Base-by-base conservation (phyloP, 2,329 filamentous ascomycete genomes). In the Penicillium occitanis region DNA sequence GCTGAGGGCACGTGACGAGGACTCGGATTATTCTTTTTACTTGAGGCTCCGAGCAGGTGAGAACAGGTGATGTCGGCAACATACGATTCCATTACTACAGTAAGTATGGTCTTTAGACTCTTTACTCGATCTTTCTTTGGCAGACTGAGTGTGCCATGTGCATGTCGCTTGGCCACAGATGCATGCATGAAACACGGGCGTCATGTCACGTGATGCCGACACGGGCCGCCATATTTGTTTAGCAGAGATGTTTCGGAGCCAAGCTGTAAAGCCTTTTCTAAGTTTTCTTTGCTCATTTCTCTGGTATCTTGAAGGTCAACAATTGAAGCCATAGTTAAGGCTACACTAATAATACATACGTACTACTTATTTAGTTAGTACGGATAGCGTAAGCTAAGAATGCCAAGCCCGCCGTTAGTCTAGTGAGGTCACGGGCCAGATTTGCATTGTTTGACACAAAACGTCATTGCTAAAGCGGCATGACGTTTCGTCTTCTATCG, bases 391-490 rank as follows among this genome's bases (percentile, higher is more conserved):
- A 53, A 30, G 50, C 25, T 17, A 51, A 37, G 35, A 28, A 17
- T 51, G 48, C 48, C 48, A 51, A 51, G 11, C 22, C 44, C 6
- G 48, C 48, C 6, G 22, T 51, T 28, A 51, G 22, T 7, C 13
- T 30, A 53, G 50, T 53, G 25, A n/a, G 50, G 50, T 33, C 48
- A 30, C 48, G 25, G 35, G 57, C 57, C 13, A 42, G 40, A 37
- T 60, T 60, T 60, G 58, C 58, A 60, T 13, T 60, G 58, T 60
- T 46, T 60, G 58, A 25, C 58, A 25, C 22, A 10, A 10, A 60
- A 60, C 58, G 58, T 60, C 58, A 60, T 60, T 53, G 50, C 50
- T 30, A 30, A 51, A 51, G 3, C 25, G 50, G 25, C 13, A 53
- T 58, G 55, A 58, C 55, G 33, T 58, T 19, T 40, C 5, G 8